These are phyloP conservation scores for Cercospora canescens DNA, from an alignment of 2,329 filamentous ascomycete species.

Conservation along the genomic window DNA sequence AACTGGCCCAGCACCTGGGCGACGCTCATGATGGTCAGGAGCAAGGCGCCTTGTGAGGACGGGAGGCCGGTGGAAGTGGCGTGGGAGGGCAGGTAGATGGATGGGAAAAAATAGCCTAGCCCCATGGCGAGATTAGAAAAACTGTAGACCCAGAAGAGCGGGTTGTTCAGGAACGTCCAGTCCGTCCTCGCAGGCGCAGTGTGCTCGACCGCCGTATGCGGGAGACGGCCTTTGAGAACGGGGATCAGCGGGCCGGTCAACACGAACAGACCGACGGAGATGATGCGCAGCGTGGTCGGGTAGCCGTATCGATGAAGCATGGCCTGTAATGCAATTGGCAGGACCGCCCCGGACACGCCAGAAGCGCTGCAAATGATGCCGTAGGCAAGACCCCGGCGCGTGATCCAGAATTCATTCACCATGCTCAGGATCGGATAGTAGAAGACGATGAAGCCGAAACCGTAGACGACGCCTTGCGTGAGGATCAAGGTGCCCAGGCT, in stretches of 20 bases:
- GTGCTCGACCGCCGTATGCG: slow-evolving; percentile 22
- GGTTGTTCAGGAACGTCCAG: slow-evolving; percentile 34
- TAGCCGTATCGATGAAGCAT: slow-evolving; percentile 30
- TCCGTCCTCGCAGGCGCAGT: slow-evolving; percentile 28
- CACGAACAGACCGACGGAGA: slow-evolving; percentile 28
- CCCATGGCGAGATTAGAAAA: slow-evolving; percentile 39
- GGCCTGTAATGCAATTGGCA: slow-evolving; percentile 27
- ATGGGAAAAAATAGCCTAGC: slow-evolving; percentile 43
- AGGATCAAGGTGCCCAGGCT: slow-evolving; percentile 57
- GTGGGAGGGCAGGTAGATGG: slow-evolving; percentile 41
- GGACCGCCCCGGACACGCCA: slow-evolving; percentile 27
- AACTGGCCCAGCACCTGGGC: slow-evolving; percentile 39
- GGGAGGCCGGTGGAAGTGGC: slow-evolving; percentile 33
- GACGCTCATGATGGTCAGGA: slow-evolving; percentile 40
- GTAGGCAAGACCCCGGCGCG: slow-evolving; percentile 30
- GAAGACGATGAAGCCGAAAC: slow-evolving; percentile 57
- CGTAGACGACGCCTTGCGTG: slow-evolving; percentile 61
- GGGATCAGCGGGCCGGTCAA: slow-evolving; percentile 37
- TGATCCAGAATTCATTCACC: slow-evolving; percentile 34
- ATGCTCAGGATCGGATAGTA: slow-evolving; percentile 34
- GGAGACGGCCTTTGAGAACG: slow-evolving; percentile 37
- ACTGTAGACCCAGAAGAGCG: slow-evolving; percentile 37
- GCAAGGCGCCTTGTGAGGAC: slow-evolving; percentile 31
- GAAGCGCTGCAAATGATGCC: slow-evolving; percentile 28
- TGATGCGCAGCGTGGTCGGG: slow-evolving; percentile 26